phyloP scores from a whole-genome alignment of 2,329 filamentous ascomycete genomes.

The Cytospora schulzeri region DNA sequence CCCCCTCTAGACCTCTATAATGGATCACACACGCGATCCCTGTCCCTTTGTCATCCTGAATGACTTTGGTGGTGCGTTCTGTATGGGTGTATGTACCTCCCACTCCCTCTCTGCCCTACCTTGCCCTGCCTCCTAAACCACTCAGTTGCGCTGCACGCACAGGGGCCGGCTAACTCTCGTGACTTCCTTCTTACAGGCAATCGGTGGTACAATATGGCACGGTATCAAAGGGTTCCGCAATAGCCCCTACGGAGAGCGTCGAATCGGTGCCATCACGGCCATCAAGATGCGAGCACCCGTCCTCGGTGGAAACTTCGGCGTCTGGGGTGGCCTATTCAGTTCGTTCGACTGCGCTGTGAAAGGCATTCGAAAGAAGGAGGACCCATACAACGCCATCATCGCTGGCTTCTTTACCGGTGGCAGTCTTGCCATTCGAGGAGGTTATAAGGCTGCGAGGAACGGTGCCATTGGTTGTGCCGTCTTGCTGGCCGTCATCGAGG shows the following conservation, averaged over 20 bases:
- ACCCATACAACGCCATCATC: slow-evolving; percentile 97
- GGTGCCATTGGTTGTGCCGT: slow-evolving; percentile 95
- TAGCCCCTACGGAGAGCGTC: slow-evolving; percentile 87
- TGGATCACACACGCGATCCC: slow-evolving; percentile 87
- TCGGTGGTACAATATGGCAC: slow-evolving; percentile 88
- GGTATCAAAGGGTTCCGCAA: slow-evolving; percentile 94
- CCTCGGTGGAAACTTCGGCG: slow-evolving; percentile 95
- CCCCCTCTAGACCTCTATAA: background rate
- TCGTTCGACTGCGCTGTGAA: slow-evolving; percentile 97
- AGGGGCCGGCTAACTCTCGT: slow-evolving; percentile 10
- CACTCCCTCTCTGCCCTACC: background rate
- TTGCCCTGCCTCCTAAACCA: background rate
- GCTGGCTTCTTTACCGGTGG: slow-evolving; percentile 97
- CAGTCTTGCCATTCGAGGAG: slow-evolving; percentile 86
- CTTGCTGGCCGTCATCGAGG: slow-evolving; percentile 92
- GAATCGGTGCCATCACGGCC: slow-evolving; percentile 93
- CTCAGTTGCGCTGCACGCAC: background rate
- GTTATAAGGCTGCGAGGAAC: slow-evolving; percentile 88
- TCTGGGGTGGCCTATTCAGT: slow-evolving; percentile 95
- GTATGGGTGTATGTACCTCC: slow-evolving; percentile 78
- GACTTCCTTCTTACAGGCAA: slow-evolving; percentile 52
- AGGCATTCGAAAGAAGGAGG: slow-evolving; percentile 92
- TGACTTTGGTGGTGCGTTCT: slow-evolving; percentile 96
- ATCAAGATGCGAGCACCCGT: slow-evolving; percentile 97
- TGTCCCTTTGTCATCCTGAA: slow-evolving; percentile 96